These are phyloP conservation scores for Solanum bulbocastanum DNA, from an alignment of 257 asterid genomes.

Conservation along the genomic window DNA sequence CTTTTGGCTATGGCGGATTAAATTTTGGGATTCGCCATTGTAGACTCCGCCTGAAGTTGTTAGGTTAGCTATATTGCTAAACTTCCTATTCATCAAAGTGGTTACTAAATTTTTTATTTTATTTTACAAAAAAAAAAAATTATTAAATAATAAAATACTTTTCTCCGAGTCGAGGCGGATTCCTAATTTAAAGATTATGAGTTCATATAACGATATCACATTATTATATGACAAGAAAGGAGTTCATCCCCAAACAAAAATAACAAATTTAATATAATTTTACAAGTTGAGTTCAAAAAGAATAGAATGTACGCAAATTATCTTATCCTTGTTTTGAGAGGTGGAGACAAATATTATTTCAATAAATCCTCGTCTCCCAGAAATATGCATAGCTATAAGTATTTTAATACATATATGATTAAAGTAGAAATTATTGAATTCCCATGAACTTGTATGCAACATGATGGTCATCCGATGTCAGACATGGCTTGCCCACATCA, in stretches of 20 bases:
- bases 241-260: not conserved
- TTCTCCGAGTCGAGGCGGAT: not conserved
- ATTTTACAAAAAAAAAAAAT: not conserved
- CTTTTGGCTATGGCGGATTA: not conserved
- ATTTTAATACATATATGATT: too few relatives aligned
- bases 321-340: too few relatives aligned
- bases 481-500: too few relatives aligned
- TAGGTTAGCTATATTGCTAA: not conserved
- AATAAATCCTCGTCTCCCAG: too few relatives aligned
- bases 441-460: not conserved
- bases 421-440: too few relatives aligned
- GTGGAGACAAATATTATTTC: not conserved
- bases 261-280: rapidly evolving
- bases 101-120: not conserved
- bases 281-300: rapidly evolving
- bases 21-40: not conserved
- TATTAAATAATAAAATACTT: too few relatives aligned
- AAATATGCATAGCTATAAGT: too few relatives aligned
- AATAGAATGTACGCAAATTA: rapidly evolving
- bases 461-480: too few relatives aligned
- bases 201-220: not conserved
- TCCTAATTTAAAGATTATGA: not conserved
- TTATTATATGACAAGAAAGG: not conserved
- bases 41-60: not conserved
- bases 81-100: not conserved